These are phyloP conservation scores for Trypanosoma mega DNA, from an alignment of 208 protist genomes.

Conservation along the genomic window DNA sequence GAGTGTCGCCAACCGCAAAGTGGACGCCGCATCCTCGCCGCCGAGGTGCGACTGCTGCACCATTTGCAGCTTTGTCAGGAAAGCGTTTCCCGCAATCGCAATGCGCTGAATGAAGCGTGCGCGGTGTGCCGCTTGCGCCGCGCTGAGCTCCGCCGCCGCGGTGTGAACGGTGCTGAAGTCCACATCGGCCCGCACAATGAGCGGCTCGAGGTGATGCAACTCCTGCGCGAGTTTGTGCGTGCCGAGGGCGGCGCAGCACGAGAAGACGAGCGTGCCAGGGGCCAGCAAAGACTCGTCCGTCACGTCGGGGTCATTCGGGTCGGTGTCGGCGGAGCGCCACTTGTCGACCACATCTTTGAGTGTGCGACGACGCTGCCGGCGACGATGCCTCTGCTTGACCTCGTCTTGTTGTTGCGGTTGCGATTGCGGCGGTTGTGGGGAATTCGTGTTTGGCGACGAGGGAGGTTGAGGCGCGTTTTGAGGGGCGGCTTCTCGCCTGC, in stretches of 20 bases:
- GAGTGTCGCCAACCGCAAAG: no score
- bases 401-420: no score
- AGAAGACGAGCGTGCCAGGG: constrained; percentile 55
- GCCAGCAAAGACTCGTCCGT: constrained; percentile 10
- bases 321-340: constrained; percentile 20
- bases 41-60: constrained; percentile 12
- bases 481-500: neutral
- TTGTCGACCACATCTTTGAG: constrained; percentile 28
- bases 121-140: constrained; percentile 5
- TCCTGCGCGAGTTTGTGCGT: constrained; percentile 49
- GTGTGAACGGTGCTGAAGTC: constrained; percentile 14
- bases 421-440: no score
- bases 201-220: constrained; percentile 40
- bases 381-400: neutral
- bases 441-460: no score
- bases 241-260: constrained; percentile 50
- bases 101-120: constrained; percentile 8
- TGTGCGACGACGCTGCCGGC: constrained; percentile 9
- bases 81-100: constrained; percentile 20
- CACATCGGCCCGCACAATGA: constrained; percentile 46
- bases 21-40: no score
- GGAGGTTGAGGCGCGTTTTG: neutral
- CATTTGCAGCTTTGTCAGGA: constrained; percentile 8
- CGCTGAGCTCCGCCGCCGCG: constrained; percentile 3
- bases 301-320: constrained; percentile 11